Conservation (phyloP, 1,139 yeast species). For the Pichia sp. region DNA sequence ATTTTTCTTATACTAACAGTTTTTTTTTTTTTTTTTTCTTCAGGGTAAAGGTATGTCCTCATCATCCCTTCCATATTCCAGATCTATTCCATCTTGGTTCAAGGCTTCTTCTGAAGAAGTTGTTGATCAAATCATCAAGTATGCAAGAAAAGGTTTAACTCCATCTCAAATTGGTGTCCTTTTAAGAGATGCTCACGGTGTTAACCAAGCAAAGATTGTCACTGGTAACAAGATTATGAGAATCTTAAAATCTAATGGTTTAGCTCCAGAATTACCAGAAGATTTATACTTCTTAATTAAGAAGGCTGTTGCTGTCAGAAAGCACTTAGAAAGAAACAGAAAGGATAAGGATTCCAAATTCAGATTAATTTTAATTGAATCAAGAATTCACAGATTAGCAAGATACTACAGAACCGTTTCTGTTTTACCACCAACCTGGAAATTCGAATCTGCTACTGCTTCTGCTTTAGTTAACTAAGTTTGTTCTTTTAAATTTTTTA, state of each 20-base stretch:
- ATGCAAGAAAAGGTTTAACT: slow-evolving; percentile 99
- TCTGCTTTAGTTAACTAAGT: slow-evolving; percentile 96
- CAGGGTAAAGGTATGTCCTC: slow-evolving; percentile 99
- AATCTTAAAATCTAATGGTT: slow-evolving; percentile 98
- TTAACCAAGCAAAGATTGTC: slow-evolving; percentile 92
- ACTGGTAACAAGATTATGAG: slow-evolving; percentile 99
- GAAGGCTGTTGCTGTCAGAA: slow-evolving; percentile 99
- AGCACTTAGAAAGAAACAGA: slow-evolving; percentile 99
- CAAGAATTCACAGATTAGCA: slow-evolving; percentile 99
- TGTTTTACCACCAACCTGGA: slow-evolving; percentile 99
- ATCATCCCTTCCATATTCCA: slow-evolving; percentile 98
- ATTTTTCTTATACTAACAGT: slow-evolving; percentile 31
- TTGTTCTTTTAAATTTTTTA: slow-evolving; percentile 11
- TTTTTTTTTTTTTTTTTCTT: slow-evolving; percentile 16
- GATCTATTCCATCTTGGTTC: slow-evolving; percentile 99
- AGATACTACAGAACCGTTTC: slow-evolving; percentile 99
- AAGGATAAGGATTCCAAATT: slow-evolving; percentile 99
- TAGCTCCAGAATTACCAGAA: slow-evolving; percentile 99
- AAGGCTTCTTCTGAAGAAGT: slow-evolving; percentile 92
- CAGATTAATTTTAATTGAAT: slow-evolving; percentile 99
- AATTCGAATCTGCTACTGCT: slow-evolving; percentile 99
- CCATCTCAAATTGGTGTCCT: slow-evolving; percentile 99
- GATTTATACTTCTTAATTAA: slow-evolving; percentile 98
- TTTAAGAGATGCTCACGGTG: slow-evolving; percentile 99
- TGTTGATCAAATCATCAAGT: slow-evolving; percentile 97